phyloP scores from a whole-genome alignment of 805 yeast genomes.

The Lachancea quebecensis region DNA sequence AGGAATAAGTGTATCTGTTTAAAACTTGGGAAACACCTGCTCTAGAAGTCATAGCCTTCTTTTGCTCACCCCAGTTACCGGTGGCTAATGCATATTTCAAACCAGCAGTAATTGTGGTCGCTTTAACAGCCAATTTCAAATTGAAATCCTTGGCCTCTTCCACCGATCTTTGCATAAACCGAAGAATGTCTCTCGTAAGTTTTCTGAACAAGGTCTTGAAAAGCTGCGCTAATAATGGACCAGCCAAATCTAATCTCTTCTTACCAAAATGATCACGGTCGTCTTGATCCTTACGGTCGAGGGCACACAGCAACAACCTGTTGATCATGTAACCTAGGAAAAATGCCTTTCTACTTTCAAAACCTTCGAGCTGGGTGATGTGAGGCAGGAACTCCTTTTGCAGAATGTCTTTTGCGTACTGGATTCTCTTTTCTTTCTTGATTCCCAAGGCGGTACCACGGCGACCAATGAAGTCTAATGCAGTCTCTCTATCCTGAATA shows the following conservation, averaged over 20 bases:
- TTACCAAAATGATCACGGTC: constrained; percentile 99
- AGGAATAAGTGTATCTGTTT: constrained; percentile 95
- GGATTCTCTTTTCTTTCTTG: constrained; percentile 94
- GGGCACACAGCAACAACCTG: constrained; percentile 86
- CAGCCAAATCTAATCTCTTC: constrained; percentile 96
- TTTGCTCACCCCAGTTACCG: constrained; percentile 99
- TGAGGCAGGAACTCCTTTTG: constrained; percentile 96
- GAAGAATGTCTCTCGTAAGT: constrained; percentile 90
- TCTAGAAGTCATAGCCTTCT: constrained; percentile 96
- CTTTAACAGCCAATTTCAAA: constrained; percentile 91
- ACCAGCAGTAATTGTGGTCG: constrained; percentile 96
- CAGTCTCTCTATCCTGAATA: constrained; percentile 96
- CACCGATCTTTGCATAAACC: constrained; percentile 98
- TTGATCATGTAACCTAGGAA: constrained; percentile 98
- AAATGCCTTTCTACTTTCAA: constrained; percentile 92
- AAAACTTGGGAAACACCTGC: constrained; percentile 99
- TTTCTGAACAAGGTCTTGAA: constrained; percentile 92
- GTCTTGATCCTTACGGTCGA: constrained; percentile 96
- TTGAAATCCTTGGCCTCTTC: constrained; percentile 97
- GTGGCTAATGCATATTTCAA: constrained; percentile 96
- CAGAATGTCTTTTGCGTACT: constrained; percentile 92
- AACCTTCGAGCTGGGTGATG: constrained; percentile 95
- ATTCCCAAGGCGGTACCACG: constrained; percentile 97
- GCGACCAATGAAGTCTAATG: constrained; percentile 95
- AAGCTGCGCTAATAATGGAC: constrained; percentile 91